Base-by-base conservation (phyloP, 2,329 filamentous ascomycete genomes). In the Hortaea sp. region DNA sequence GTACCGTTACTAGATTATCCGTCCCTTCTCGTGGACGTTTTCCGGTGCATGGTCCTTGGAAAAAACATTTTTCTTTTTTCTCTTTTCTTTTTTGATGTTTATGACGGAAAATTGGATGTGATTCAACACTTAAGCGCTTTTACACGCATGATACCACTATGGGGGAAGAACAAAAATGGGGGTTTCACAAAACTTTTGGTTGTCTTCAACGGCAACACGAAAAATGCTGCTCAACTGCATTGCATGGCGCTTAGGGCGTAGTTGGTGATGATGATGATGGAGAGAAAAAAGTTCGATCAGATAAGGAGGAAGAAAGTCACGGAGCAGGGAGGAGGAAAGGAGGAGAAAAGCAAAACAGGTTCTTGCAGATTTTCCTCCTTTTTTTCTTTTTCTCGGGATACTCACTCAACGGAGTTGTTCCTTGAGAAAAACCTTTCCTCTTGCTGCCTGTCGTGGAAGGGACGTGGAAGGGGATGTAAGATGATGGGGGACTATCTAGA, bases 1-100 rank as follows among this genome's bases (percentile, higher is more conserved):
- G 79, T 89, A 86, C 68, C 75, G 81, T 67, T 84, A 84, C 74
- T 84, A 84, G 77, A 69, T 59, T 10, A 7, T 20, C 6, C 11
- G 12, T 47, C 20, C 20, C 20, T 20, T 20, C 20, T 20, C 4
- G 20, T 20, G 20, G 13, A 7, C 10, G 28, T 13, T 7, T 1
- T 12, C 9, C 27, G 6, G 27, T 37, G 40, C 30, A 34, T 20
- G 20, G 6, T 20, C 40, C 7, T 35, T 27, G 34, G 38, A 39
- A 43, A n/a, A 13, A 9, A 9, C 7, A 41, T 7, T 27, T 7
- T 11, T n/a, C n/a, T n/a, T n/a, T 4, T 4, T 20, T 20, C 20
- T 20, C 20, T 20, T 20, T 20, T 20, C 20, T 20, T 43, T 10
- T 35, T 43, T 10, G n/a, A 39, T 13, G 30, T n/a, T 10, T 34